Evolutionary conservation across 352 stramenopile genomes (phyloP).

Genomic region (Phytophthora europaea): DNA sequence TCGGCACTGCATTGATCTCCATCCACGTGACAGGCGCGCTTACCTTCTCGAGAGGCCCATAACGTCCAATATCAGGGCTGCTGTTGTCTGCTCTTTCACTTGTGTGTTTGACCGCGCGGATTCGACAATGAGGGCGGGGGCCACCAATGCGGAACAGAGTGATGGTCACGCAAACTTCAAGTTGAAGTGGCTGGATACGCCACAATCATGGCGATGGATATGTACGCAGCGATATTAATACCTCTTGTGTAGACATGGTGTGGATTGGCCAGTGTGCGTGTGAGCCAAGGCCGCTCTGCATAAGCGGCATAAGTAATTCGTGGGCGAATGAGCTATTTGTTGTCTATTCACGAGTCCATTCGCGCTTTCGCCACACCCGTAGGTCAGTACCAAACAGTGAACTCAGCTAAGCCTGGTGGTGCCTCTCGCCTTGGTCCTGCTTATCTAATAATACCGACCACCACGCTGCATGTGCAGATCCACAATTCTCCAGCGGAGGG

Average conservation of each 20-base stretch:
- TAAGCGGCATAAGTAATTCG: neutral
- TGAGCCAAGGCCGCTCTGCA: neutral
- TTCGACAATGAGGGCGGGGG: slow-evolving; percentile 14
- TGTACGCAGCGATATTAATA: too few relatives aligned
- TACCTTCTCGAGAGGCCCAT: slow-evolving; percentile 35
- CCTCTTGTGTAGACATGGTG: too few relatives aligned
- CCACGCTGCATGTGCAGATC: slow-evolving; percentile 90
- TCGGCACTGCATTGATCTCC: neutral
- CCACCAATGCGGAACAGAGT: slow-evolving; percentile 34
- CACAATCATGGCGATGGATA: neutral
- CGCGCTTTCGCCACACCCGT: neutral
- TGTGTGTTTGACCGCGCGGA: slow-evolving; percentile 5
- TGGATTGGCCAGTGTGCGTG: too few relatives aligned
- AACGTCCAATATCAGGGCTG: neutral
- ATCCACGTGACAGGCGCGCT: neutral
- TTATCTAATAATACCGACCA: slow-evolving; percentile 80
- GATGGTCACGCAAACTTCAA: slow-evolving; percentile 51
- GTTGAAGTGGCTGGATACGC: slow-evolving; percentile 23
- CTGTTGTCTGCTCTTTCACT: neutral
- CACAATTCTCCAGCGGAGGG: slow-evolving; percentile 88
- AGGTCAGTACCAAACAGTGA: neutral
- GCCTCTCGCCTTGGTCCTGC: slow-evolving; percentile 5
- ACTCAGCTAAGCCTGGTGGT: neutral
- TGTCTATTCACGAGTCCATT: slow-evolving; percentile 40
- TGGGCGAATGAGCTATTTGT: slow-evolving; percentile 14